Base-by-base conservation (phyloP, 768 basidiomycete species). In the Leccinum olivaceopallidum region DNA sequence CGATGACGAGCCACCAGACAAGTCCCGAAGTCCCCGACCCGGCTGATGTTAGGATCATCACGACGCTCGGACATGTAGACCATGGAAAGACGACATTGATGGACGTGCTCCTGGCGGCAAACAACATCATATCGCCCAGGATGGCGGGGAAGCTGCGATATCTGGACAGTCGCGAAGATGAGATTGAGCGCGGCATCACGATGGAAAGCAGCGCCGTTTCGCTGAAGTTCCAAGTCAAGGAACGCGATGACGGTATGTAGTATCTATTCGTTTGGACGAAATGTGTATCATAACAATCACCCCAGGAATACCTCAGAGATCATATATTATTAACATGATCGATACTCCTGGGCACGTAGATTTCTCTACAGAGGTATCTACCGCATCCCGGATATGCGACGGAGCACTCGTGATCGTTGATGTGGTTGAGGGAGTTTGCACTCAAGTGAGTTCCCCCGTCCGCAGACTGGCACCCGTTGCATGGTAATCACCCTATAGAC, bases 341-440 rank as follows among this genome's bases (percentile, higher is more conserved):
- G 97, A 99, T 74, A 98, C 97, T 0, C 97, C 97, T 16, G 97
- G 97, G 4, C 97, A 99, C 77, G 96, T 99, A 24, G 97, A 98
- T 74, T 99, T 99, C 67, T 95, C 95, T 0, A 94, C 89, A 58
- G 97, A 98, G 72, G 97, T 99, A 0, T 98, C 95, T 2, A 92
- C 94, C 1, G 95, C 96, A 22, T 92, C 95, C 13, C 80, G 95
- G 53, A 71, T 99, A 26, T 97, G 95, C 66, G 97, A 98, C 75
- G 97, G 97, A 14, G 94, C 96, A 2, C 81, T 99, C 6, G 91
- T 99, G 44, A 78, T 99, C 6, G 94, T 99, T 1, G 97, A 99
- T 72, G 94, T 92, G 2, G 94, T 98, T 2, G 97, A 98, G 77
- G 97, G 97, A 13, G 97, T 99, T 22, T 98, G 95, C 73, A 98